These are phyloP conservation scores for Helotiales sp. DNA, from an alignment of 2,329 filamentous ascomycete genomes.

Conservation along the genomic window DNA sequence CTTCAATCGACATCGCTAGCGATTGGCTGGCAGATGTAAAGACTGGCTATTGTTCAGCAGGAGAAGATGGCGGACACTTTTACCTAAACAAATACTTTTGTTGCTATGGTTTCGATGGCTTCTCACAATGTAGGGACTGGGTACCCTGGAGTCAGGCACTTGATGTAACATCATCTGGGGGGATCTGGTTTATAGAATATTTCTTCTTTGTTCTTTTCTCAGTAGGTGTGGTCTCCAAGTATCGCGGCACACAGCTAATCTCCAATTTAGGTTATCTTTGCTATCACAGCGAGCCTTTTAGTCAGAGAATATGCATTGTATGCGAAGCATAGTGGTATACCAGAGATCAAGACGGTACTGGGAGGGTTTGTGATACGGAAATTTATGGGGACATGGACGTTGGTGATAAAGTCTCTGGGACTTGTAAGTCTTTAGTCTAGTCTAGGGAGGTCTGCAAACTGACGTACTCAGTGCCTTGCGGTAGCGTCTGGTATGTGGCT, in stretches of 20 bases:
- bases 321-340: constrained; percentile 93
- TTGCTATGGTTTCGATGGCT: constrained; percentile 86
- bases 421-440: constrained; percentile 55
- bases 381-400: constrained; percentile 85
- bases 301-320: constrained; percentile 84
- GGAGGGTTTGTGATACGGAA: constrained; percentile 90
- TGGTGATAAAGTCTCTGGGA: constrained; percentile 86
- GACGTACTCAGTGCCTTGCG: constrained; percentile 68
- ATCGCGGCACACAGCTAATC: background rate
- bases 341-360: constrained; percentile 94
- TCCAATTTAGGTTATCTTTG: constrained; percentile 66
- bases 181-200: constrained; percentile 83
- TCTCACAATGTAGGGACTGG: constrained; percentile 84
- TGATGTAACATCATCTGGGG: constrained; percentile 62
- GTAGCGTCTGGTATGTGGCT: constrained; percentile 96
- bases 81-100: constrained; percentile 92
- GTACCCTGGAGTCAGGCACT: constrained; percentile 78
- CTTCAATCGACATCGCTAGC: constrained; percentile 83
- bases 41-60: constrained; percentile 78
- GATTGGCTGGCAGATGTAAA: constrained; percentile 95
- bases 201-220: constrained; percentile 84
- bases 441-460: constrained; percentile 13
- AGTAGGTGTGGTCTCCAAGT: constrained; percentile 49
- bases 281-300: constrained; percentile 72
- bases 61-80: constrained; percentile 78